Base-by-base conservation (phyloP, 163 green algal species). In the Coccomyxa subellipsoidea region DNA sequence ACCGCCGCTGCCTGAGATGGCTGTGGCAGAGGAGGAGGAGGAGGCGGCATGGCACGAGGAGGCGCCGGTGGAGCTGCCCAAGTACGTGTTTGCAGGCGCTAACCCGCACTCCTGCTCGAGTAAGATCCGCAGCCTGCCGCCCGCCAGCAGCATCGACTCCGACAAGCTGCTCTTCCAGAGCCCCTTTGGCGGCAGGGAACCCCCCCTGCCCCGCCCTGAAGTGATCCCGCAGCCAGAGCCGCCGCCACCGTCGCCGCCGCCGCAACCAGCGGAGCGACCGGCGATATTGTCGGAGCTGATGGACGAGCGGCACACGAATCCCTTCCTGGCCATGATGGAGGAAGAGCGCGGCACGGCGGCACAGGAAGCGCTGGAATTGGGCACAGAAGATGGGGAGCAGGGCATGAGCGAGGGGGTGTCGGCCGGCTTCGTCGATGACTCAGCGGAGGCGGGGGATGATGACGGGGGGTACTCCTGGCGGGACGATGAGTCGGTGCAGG, bases 51-150 rank as follows among this genome's bases (percentile, higher is more conserved):
- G 47, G 47, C 47, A 59, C 4, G 47, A 59, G 47, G 47, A 59
- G 47, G 47, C 47, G 47, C 47, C 47, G 15, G 47, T 18, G 47
- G 47, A 59, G 47, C 47, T 59, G 47, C 47, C 47, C 47, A 59
- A 59, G 47, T 59, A 59, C 23, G 47, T 59, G 47, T 59, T 59
- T 7, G 47, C 47, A 18, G n/a, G 66, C 66, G 27, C 66, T 23
- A 73, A 73, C 66, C 66, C 66, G n/a, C 66, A 73, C 66, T 73
- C 66, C 66, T 73, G 66, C 66, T 73, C 66, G 21, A 73, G 66
- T 23, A 32, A 34, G 66, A 34, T 23, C 2, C 66, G 66, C 8
- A 32, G 21, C 27, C 7, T 73, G 66, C 18, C 66, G 1, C 27
- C 10, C 18, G 66, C 29, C 29, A 32, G n/a, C 29, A 34, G 66